Evolutionary conservation across 768 basidiomycete species (phyloP), one percentile per base, ranked within the genome.

Genomic region (Royoungia palumana): DNA sequence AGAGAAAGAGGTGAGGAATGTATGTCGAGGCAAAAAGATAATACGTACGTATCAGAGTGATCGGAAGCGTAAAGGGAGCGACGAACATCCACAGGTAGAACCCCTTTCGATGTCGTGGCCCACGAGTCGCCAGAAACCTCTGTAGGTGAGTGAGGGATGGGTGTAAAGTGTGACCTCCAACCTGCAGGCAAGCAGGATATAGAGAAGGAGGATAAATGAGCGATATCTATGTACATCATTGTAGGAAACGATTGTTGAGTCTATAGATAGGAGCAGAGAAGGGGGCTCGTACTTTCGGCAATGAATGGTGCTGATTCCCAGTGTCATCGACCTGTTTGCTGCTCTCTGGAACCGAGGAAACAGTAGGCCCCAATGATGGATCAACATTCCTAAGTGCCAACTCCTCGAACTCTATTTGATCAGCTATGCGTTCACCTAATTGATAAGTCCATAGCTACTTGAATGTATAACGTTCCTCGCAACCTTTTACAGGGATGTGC

Each of bases 401-500:
- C 64, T 92, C 89, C 65, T 91, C 89, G 55, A 89, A 90, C 43
- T 89, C 89, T 52, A 89, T 72, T 19, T 78, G 73, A 65, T 89
- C 85, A 19, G 84, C 72, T 2, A 89, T 63, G 19, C 78, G 78
- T 69, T 89, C 83, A 21, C 89, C 89, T 34, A 75, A 69, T 54
- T 76, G 68, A 61, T 81, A 86, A 12, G 79, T 70, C 63, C 75
- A 80, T 22, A 79, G 64, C 88, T 90, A 53, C 17, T 44, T 44
- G 32, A 34, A 47, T 53, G 40, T 37, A 41, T 48, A 37, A 24
- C 55, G 30, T 8, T 38, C 50, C 44, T 47, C 47, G 32, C 43
- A 21, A 17, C 13, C 12, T 35, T 17, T 49, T 32, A 55, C 34
- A 35, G 19, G 49, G 47, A 41, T 37, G 47, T 13, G 69, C 77